Evolutionary conservation across 371 early-diverging fungal species (phyloP).

Genomic region (Mucor irregularis): DNA sequence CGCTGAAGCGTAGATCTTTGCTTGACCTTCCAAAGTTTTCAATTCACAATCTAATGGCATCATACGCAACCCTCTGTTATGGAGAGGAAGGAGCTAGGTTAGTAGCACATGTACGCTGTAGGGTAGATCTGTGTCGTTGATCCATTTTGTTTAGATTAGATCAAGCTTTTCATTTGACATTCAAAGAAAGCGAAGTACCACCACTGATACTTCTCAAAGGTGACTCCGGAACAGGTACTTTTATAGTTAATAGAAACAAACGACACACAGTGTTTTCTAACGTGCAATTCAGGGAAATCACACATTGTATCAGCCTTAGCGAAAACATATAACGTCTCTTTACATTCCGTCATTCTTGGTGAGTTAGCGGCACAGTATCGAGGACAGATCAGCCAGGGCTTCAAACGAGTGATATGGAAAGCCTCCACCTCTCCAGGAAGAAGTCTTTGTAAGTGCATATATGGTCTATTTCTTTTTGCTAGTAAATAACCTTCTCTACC

Average conservation of each 20-base stretch:
- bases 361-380: constrained; percentile 37
- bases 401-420: constrained; percentile 31
- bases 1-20: too few relatives aligned
- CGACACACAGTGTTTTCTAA: background rate
- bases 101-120: background rate
- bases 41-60: too few relatives aligned
- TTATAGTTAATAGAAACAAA: background rate
- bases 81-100: constrained; percentile 52
- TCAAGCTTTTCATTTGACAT: constrained; percentile 39
- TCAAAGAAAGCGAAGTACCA: constrained; percentile 13
- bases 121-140: background rate
- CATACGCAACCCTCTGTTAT: constrained; percentile 29
- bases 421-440: constrained; percentile 2
- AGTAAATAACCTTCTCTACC: too few relatives aligned
- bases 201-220: constrained; percentile 31
- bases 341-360: constrained; percentile 29
- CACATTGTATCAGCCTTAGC: constrained; percentile 28
- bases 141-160: constrained; percentile 26
- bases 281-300: constrained; percentile 50
- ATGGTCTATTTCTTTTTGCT: too few relatives aligned
- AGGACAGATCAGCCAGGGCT: constrained; percentile 42
- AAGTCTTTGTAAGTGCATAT: too few relatives aligned
- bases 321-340: constrained; percentile 15
- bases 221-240: constrained; percentile 44
- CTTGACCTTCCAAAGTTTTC: too few relatives aligned